Base-by-base conservation (phyloP, 2,329 filamentous ascomycete genomes). In the Claviceps quebecensis region DNA sequence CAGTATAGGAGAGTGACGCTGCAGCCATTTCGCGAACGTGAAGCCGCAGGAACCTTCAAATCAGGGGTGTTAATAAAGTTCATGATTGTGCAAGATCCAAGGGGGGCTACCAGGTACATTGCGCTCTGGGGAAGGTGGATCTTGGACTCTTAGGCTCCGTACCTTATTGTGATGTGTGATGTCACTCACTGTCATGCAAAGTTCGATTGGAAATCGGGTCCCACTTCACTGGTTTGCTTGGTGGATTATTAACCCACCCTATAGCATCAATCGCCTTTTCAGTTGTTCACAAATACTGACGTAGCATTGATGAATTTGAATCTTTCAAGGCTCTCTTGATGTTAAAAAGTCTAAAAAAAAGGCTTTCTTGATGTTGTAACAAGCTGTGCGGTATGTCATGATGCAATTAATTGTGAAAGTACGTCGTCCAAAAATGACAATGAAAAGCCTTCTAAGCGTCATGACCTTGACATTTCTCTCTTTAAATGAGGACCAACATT, bases 111-210 rank as follows among this genome's bases (percentile, higher is more conserved):
- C 22, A 19, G 19, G 19, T 19, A 8, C 4, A 37, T 36, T 7
- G n/a, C 23, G 37, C 47, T 14, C 14, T 17, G 52, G 37, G 41
- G 46, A 50, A 50, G 14, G 51, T 50, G 50, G 48, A 51, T 17
- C 40, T 34, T 19, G 36, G 29, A 23, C 37, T 23, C 8, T 9
- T 11, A 11, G 7, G 26, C 26, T 29, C 26, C 26, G 26, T 29
- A 29, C 26, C 29, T 11, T 45, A 38, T 2, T 13, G 26, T 29
- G 43, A 26, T 34, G 13, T 34, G 52, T 53, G 52, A 54, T 53
- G 54, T 56, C 54, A 54, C 50, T 54, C 53, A 53, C 29, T 34
- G 29, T 34, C 53, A 54, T 50, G 48, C 26, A 39, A 48, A 22
- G 8, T 16, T 14, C 40, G 26, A 45, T 29, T 48, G 46, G 14